Evolutionary conservation across 2,329 filamentous ascomycete species (phyloP).

Genomic region (Hypoxylon sp.): DNA sequence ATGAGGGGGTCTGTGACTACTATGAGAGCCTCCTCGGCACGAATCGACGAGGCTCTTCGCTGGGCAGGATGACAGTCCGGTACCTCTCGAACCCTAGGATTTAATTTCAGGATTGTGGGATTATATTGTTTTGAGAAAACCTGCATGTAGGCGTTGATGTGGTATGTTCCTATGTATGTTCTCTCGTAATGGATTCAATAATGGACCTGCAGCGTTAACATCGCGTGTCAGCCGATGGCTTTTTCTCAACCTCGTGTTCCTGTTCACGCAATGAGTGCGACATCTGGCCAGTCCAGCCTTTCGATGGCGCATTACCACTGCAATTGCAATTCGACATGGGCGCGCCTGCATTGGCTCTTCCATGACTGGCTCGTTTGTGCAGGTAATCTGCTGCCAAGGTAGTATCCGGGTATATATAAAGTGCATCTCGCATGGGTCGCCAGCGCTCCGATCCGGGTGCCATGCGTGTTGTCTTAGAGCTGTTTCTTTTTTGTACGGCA

Average conservation of each 20-base stretch:
- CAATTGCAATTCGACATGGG: slow-evolving; percentile 29
- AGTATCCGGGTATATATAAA: slow-evolving; percentile 55
- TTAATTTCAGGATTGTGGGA: not conserved
- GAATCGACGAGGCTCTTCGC: not conserved
- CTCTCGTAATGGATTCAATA: slow-evolving; percentile 22
- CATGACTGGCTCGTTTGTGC: slow-evolving; percentile 41
- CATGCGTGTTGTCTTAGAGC: slow-evolving; percentile 43
- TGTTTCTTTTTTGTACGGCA: slow-evolving; percentile 26
- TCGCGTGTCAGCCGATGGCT: slow-evolving; percentile 20
- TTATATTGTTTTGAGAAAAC: slow-evolving; percentile 19
- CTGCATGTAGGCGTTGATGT: slow-evolving; percentile 21
- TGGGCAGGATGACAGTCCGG: not conserved
- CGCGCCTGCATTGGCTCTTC: slow-evolving; percentile 32
- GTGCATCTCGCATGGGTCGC: slow-evolving; percentile 42
- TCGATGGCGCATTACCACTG: slow-evolving; percentile 31
- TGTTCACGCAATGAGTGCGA: slow-evolving; percentile 23
- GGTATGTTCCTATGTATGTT: slow-evolving; percentile 15
- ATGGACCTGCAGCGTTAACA: slow-evolving; percentile 27
- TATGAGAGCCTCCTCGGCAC: slow-evolving; percentile 12
- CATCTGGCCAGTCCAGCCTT: slow-evolving; percentile 37
- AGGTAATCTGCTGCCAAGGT: slow-evolving; percentile 47
- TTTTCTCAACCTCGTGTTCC: slow-evolving; percentile 36
- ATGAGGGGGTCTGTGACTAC: slow-evolving; percentile 6
- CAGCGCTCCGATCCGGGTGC: slow-evolving; percentile 46
- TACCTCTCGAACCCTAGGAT: not conserved